Base-by-base conservation (phyloP, 169 alveolate genomes). In the Cyclospora cayetanensis region DNA sequence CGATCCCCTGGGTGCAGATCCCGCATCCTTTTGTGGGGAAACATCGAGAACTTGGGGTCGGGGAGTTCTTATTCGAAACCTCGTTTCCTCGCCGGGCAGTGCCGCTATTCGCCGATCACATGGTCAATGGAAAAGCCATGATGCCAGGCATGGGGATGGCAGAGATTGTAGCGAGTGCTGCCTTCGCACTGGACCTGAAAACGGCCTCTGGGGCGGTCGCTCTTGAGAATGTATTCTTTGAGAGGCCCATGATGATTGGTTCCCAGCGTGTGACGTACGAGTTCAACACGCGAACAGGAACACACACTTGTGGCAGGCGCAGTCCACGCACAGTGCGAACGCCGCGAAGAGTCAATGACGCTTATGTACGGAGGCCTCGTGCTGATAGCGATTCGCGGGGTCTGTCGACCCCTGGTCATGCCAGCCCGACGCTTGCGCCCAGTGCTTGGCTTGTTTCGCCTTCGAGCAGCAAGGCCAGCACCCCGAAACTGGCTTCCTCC, bases 121-220 rank as follows among this genome's bases (percentile, higher is more conserved):
- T 80, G 60, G 95, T 95, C 22, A 65, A 95, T 77, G 95, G 94
- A 37, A 90, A 55, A 22, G 94, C 93, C 18, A 93, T 95, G 63
- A 91, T 95, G 91, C 97, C 97, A 5, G 97, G 95, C 68, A 92
- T 95, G 42, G 97, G 95, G 29, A 84, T 94, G 55, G 74, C 94
- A 20, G 97, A 95, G 72, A 90, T 95, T 39, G 84, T 94, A 42
- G 95, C 95, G 22, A 96, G 95, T 20, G 93, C 96, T n/a, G 93
- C 93, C 20, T 65, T 52, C 12, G 87, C 92, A 18, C 66, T 93
- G 34, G 94, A 83, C 29, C 83, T 93, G 76, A 65, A 60, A 42
- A 70, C 84, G 46, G 39, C 94, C 12, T 50, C 80, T 3, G 85
- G 92, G 29, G 91, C 91, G 2, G 93, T 93, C 42, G 63, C 91